phyloP scores from a whole-genome alignment of 2,329 filamentous ascomycete genomes.

The Thelonectria olida region DNA sequence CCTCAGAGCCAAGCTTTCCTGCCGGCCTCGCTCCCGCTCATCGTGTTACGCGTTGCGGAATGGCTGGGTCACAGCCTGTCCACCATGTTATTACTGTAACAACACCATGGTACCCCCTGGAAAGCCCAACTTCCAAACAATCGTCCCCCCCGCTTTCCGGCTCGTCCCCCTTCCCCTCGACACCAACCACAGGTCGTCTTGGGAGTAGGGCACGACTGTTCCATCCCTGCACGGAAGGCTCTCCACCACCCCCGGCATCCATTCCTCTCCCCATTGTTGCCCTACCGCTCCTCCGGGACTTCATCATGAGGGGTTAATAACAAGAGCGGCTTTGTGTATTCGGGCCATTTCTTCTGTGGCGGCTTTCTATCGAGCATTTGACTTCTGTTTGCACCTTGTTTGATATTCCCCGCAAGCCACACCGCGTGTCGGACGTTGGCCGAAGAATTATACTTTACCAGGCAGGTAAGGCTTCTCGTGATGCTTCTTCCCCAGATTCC shows the following conservation, averaged over 20 bases:
- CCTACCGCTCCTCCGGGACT: slow-evolving; percentile 11
- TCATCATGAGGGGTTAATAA: not conserved
- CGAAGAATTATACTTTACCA: not conserved
- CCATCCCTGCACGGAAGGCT: slow-evolving; percentile 8
- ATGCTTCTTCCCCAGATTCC: not conserved
- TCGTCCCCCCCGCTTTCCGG: not conserved
- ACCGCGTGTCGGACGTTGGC: not conserved
- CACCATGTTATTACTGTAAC: not conserved
- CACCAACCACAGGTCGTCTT: not conserved
- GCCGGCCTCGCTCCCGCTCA: not conserved
- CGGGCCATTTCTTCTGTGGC: not conserved
- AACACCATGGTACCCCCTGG: not conserved
- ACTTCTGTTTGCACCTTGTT: not conserved
- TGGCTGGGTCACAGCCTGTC: not conserved
- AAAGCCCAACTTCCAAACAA: slow-evolving; percentile 7
- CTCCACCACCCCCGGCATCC: slow-evolving; percentile 13
- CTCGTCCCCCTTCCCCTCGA: not conserved
- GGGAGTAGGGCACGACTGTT: not conserved
- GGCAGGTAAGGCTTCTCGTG: not conserved
- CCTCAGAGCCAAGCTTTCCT: not conserved
- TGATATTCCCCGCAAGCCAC: slow-evolving; percentile 1
- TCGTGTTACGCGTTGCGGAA: slow-evolving; percentile 10
- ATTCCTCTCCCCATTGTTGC: not conserved
- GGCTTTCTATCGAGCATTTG: not conserved
- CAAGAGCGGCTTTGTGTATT: not conserved